phyloP scores from a whole-genome alignment of 78 protist species.

The Pelomyxa schiedti region DNA sequence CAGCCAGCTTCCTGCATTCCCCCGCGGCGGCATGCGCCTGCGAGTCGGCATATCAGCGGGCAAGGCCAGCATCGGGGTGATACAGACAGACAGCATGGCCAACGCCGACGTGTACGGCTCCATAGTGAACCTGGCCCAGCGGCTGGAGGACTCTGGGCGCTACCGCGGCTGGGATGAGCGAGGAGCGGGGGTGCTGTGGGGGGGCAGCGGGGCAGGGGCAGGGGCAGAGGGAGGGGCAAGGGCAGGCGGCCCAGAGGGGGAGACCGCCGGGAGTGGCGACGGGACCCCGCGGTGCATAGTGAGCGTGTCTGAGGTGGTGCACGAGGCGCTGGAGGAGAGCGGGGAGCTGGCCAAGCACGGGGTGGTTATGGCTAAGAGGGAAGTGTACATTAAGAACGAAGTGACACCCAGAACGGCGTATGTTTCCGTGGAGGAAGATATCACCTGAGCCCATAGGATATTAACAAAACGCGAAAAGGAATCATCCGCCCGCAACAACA shows the following conservation, averaged over 20 bases:
- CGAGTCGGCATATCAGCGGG: neutral
- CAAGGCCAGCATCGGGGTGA: neutral
- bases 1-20: neutral
- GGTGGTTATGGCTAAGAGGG: neutral
- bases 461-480: too few species aligned
- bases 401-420: too few species aligned
- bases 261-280: too few species aligned
- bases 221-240: too few species aligned
- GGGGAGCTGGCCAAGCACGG: neutral
- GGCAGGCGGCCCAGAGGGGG: too few species aligned
- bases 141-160: neutral
- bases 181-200: neutral
- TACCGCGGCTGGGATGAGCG: neutral
- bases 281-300: neutral
- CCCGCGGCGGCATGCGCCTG: neutral
- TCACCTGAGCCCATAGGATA: too few species aligned
- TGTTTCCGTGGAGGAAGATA: too few species aligned
- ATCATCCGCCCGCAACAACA: too few species aligned
- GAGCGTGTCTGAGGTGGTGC: neutral
- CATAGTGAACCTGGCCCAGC: neutral
- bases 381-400: neutral
- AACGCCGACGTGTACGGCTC: neutral
- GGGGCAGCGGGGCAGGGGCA: too few species aligned
- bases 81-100: neutral
- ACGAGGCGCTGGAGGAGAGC: neutral